Conservation (phyloP, 148 eudicot genomes). For the Vaccinium corymbosum region DNA sequence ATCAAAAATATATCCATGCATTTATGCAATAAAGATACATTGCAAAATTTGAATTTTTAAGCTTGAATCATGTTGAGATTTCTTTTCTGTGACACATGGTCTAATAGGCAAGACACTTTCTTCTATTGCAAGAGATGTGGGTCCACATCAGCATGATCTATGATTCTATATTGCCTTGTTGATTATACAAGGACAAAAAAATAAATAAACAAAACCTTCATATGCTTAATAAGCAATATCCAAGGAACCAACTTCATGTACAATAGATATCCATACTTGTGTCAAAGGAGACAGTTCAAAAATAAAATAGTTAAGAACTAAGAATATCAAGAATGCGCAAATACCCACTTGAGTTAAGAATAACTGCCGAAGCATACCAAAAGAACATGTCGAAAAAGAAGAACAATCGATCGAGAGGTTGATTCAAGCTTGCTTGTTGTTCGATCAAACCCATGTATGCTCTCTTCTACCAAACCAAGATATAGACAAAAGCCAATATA, state of each 20-base stretch:
- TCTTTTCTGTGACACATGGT: no score
- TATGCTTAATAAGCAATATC: background rate
- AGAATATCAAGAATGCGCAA: background rate
- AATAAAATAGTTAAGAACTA: background rate
- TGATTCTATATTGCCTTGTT: no score
- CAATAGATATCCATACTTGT: background rate
- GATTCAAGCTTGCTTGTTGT: background rate
- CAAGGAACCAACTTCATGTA: background rate
- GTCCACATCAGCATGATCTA: no score
- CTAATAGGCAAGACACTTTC: background rate
- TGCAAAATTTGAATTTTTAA: no score
- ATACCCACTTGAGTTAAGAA: background rate
- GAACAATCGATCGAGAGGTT: background rate
- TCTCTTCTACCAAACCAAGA: background rate
- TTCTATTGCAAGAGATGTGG: background rate
- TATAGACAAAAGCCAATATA: background rate
- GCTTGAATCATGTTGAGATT: no score
- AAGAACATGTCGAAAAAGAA: background rate
- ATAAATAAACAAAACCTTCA: background rate
- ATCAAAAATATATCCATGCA: background rate
- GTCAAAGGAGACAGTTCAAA: background rate
- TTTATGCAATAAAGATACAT: background rate
- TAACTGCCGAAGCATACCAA: background rate
- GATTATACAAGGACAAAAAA: no score
- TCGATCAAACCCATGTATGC: background rate